phyloP scores from a whole-genome alignment of 306 rosid species.

The Castanopsis chinensis region DNA sequence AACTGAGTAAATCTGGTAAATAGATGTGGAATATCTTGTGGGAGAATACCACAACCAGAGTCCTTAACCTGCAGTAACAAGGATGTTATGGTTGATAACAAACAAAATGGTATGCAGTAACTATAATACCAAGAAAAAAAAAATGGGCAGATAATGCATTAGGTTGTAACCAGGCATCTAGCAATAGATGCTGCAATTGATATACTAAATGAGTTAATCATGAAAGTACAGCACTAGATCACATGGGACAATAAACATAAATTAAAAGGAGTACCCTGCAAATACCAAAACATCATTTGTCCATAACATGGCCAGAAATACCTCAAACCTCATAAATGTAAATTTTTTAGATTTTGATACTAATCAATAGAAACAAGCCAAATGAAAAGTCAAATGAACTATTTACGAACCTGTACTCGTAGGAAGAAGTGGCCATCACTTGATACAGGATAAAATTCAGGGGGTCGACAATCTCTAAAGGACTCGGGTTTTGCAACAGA shows the following conservation, averaged over 20 bases:
- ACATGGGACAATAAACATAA: neutral
- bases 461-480: slow-evolving; percentile 72
- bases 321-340: neutral
- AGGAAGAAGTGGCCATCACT: slow-evolving; percentile 68
- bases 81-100: neutral
- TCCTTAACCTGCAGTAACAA: slow-evolving; percentile 71
- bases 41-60: slow-evolving; percentile 82
- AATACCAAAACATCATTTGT: slow-evolving; percentile 4
- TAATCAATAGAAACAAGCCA: neutral
- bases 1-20: slow-evolving; percentile 73
- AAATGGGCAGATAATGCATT: neutral
- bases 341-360: too few relatives aligned
- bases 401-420: slow-evolving; percentile 64
- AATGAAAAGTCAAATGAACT: neutral
- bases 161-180: neutral
- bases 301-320: neutral
- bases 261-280: slow-evolving; percentile 2
- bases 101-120: neutral
- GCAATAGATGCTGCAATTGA: neutral
- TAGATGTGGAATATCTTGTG: slow-evolving; percentile 67
- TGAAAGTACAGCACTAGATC: neutral
- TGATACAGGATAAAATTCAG: slow-evolving; percentile 64
- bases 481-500: slow-evolving; percentile 72
- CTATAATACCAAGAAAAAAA: neutral
- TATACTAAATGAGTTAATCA: neutral